A percentile compares a stretch with the other conserved stretches of the same genome.
These are phyloP conservation scores for Bolboschoenus planiculmis DNA, from an alignment of 176 grass and related monocot genomes.

Conservation along the genomic window DNA sequence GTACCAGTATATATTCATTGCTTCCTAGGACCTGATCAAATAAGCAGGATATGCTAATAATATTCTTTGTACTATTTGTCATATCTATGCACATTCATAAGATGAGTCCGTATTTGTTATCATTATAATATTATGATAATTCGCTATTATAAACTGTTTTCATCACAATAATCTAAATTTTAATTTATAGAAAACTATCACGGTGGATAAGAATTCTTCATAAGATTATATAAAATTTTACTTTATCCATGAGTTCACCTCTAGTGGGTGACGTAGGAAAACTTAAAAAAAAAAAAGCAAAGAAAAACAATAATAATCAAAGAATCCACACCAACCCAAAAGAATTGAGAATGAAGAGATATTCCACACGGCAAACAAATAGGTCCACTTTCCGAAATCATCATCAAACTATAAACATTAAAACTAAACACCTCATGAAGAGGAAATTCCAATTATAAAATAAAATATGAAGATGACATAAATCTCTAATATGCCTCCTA, in stretches of 20 bases:
- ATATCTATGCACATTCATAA: neutral
- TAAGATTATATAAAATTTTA: neutral
- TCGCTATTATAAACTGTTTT: too few species aligned
- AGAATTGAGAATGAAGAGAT: neutral
- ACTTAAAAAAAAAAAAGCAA: neutral
- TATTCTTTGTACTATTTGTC: neutral
- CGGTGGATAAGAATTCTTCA: too few species aligned
- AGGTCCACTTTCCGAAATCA: neutral
- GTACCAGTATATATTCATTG: neutral
- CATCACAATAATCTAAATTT: too few species aligned
- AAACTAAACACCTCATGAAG: neutral
- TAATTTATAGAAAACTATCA: too few species aligned
- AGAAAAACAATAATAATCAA: neutral
- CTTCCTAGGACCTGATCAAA: neutral
- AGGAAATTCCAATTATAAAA: conserved; percentile 8
- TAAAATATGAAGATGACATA: conserved; percentile 1
- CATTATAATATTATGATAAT: too few species aligned
- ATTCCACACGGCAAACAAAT: conserved; percentile 5
- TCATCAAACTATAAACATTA: neutral
- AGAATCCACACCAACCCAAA: neutral
- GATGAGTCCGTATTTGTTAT: too few species aligned
- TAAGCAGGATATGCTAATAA: neutral
- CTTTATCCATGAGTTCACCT: neutral
- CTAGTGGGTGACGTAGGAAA: neutral
- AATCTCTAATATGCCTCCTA: conserved; percentile 2